Percentiles rank a stretch among this genome's conserved stretches.
phyloP scores from a whole-genome alignment of 371 early-diverging fungal genomes.

The Syncephalastrum contaminatum region DNA sequence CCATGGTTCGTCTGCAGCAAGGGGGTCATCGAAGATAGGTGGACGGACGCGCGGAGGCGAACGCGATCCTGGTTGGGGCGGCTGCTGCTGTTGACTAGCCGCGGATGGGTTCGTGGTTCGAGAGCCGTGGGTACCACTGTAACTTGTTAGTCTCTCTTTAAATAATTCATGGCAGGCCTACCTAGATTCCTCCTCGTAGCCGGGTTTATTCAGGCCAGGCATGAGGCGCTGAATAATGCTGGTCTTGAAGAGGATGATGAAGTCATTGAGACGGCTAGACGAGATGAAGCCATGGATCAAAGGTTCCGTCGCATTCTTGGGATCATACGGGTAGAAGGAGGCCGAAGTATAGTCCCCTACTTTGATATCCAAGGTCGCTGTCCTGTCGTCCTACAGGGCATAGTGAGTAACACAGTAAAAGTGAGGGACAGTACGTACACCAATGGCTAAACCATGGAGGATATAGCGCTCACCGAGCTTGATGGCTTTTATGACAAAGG shows the following conservation, averaged over 20 bases:
- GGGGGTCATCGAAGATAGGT: conserved; percentile 32
- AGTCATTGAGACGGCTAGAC: conserved; percentile 55
- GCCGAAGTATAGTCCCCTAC: conserved; percentile 55
- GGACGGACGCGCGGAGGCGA: conserved; percentile 13
- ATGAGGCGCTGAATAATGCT: conserved; percentile 68
- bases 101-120: neutral
- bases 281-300: conserved; percentile 63
- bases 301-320: conserved; percentile 36
- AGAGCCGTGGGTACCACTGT: conserved; percentile 1
- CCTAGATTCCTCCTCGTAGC: conserved; percentile 28
- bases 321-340: conserved; percentile 54
- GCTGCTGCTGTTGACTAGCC: conserved; percentile 3
- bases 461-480: conserved; percentile 61
- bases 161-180: neutral
- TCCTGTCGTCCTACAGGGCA: conserved; percentile 54
- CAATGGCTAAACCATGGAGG: conserved; percentile 66
- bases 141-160: neutral
- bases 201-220: conserved; percentile 61
- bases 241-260: conserved; percentile 58
- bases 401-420: conserved; percentile 3
- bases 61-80: conserved; percentile 5
- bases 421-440: conserved; percentile 36
- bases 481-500: conserved; percentile 71
- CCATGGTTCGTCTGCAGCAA: conserved; percentile 31
- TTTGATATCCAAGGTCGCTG: conserved; percentile 56